Evolutionary conservation across 805 yeast species (phyloP).

Genomic region (Ogataea ramenticola): DNA sequence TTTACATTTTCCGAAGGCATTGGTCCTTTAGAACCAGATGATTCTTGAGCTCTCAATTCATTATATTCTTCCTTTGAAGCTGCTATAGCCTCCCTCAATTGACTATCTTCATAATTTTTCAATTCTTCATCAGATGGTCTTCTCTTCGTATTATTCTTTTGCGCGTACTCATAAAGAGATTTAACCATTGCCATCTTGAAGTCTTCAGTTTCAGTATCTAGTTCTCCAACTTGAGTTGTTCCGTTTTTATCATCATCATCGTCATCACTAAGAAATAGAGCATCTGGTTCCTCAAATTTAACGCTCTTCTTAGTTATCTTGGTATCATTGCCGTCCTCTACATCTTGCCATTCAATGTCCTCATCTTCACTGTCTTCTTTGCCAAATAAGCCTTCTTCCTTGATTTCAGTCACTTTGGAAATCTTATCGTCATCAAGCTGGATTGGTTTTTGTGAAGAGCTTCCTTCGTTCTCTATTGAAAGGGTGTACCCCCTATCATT

Average conservation of each 20-base stretch:
- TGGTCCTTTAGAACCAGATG: constrained; percentile 3
- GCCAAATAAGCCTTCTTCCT: too few species aligned
- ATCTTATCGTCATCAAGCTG: constrained; percentile 23
- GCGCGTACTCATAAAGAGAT: constrained; percentile 26
- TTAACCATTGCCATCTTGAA: constrained; percentile 20
- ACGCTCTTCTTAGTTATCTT: not conserved
- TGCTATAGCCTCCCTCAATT: constrained; percentile 39
- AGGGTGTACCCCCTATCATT: constrained; percentile 83
- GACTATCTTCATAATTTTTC: constrained; percentile 16
- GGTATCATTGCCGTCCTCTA: not conserved
- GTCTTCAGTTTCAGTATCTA: constrained; percentile 8
- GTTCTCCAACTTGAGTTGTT: not conserved
- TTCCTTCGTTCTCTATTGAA: constrained; percentile 45
- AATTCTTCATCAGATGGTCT: constrained; percentile 8
- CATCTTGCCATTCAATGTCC: constrained; percentile 4
- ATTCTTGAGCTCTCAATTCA: constrained; percentile 22
- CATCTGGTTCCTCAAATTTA: not conserved
- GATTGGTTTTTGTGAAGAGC: constrained; percentile 39
- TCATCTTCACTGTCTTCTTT: constrained; percentile 8
- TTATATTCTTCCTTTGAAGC: constrained; percentile 37
- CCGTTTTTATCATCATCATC: constrained; percentile 3
- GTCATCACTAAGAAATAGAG: not conserved
- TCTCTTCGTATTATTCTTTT: constrained; percentile 9
- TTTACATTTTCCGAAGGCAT: not conserved
- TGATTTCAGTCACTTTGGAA: not conserved